Evolutionary conservation across 1,284 basidiomycete species (phyloP).

Genomic region (Puccinia coronata): DNA sequence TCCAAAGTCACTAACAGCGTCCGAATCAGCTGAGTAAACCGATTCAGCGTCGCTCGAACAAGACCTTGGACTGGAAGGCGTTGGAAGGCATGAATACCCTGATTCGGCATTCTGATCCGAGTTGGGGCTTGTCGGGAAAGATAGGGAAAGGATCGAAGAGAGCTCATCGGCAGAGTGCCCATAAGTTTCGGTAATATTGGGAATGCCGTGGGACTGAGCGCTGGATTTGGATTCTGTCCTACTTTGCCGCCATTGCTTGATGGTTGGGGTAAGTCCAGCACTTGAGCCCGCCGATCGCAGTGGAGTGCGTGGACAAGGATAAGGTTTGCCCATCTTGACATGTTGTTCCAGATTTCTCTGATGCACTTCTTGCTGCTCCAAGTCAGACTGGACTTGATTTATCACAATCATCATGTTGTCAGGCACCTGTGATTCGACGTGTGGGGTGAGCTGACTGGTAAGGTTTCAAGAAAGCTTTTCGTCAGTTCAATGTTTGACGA

Average conservation of each 20-base stretch:
- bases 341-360: not conserved
- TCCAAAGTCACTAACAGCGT: not conserved
- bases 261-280: conserved; percentile 1
- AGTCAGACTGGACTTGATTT: not conserved
- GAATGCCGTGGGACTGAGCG: not conserved
- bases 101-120: not conserved
- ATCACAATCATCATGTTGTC: not conserved
- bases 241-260: not conserved
- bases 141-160: not conserved
- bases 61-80: not conserved
- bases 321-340: conserved; percentile 20
- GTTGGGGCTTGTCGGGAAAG: not conserved
- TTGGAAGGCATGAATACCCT: not conserved
- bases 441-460: not conserved
- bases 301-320: conserved; percentile 17
- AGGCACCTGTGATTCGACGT: not conserved
- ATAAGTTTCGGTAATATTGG: not conserved
- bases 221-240: not conserved
- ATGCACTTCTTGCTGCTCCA: not conserved
- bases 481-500: not conserved
- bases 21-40: conserved; percentile 1
- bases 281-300: conserved; percentile 19
- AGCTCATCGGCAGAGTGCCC: not conserved
- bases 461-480: not conserved
- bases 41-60: not conserved